Evolutionary conservation across 164 flowering plant genomes (phyloP).

Genomic region (Vitis riparia): DNA sequence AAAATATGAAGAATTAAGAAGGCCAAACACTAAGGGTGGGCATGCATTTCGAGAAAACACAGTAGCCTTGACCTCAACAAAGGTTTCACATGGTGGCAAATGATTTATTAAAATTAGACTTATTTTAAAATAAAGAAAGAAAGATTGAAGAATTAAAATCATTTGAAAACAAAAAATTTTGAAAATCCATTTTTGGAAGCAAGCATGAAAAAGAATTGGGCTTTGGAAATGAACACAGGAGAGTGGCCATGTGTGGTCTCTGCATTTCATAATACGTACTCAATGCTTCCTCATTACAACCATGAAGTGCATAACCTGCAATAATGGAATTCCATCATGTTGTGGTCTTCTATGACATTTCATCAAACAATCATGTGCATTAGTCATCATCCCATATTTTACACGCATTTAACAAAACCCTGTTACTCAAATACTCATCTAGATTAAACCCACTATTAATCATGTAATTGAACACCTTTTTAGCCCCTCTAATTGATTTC

Average conservation of each 20-base stretch:
- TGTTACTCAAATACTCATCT: constrained; percentile 55
- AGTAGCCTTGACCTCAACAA: no score
- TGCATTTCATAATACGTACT: constrained; percentile 55
- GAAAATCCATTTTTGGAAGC: no score
- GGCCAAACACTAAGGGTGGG: no score
- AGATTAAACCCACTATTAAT: constrained; percentile 31
- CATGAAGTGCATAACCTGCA: constrained; percentile 70
- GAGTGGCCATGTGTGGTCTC: not conserved
- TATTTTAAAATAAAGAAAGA: no score
- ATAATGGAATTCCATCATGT: constrained; percentile 67
- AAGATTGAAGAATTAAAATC: no score
- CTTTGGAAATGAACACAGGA: no score
- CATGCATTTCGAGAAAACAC: no score
- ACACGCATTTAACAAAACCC: constrained; percentile 58
- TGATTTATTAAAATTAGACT: no score
- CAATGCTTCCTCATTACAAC: constrained; percentile 61
- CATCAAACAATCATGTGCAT: constrained; percentile 53
- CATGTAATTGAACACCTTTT: constrained; percentile 43
- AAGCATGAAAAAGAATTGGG: no score
- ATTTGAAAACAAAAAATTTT: no score
- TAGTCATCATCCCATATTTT: constrained; percentile 57
- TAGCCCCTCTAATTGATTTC: constrained; percentile 49
- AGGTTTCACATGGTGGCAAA: no score
- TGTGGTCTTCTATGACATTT: constrained; percentile 61
- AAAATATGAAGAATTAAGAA: no score